Evolutionary conservation across 441 rosid genomes (phyloP).

Genomic region (Syzygium malaccense): DNA sequence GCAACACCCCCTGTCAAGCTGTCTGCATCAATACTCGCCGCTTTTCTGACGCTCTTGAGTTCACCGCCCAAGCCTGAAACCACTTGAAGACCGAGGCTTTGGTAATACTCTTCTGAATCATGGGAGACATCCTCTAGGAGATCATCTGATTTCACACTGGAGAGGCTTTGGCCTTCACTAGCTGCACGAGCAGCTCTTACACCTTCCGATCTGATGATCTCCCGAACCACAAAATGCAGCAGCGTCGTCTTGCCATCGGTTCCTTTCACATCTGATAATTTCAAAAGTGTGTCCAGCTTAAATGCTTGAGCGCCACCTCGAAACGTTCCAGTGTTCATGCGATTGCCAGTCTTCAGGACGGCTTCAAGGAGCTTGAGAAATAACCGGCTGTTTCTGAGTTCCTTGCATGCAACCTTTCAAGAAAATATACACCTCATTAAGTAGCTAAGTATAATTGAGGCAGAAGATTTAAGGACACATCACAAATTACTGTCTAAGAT

Average conservation of each 20-base stretch:
- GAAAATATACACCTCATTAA: neutral
- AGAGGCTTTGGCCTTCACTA: conserved; percentile 2
- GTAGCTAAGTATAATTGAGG: neutral
- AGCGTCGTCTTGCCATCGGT: conserved; percentile 14
- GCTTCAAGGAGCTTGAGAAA: conserved; percentile 16
- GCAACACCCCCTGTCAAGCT: conserved; percentile 7
- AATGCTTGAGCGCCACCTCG: conserved; percentile 13
- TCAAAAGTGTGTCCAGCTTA: conserved; percentile 7
- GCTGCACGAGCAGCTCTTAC: conserved; percentile 12
- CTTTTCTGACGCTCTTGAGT: conserved; percentile 8
- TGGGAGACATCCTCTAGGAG: neutral
- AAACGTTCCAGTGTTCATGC: conserved; percentile 9
- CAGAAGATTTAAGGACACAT: neutral
- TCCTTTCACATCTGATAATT: conserved; percentile 12
- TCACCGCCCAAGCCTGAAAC: conserved; percentile 10
- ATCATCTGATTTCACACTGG: conserved; percentile 2
- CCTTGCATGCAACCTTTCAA: conserved; percentile 10
- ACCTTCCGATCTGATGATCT: conserved; percentile 10
- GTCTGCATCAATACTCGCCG: conserved; percentile 10
- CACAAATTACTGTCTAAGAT: neutral
- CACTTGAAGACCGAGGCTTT: conserved; percentile 9
- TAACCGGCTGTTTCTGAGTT: conserved; percentile 6
- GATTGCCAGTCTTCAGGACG: conserved; percentile 14
- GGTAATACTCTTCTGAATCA: conserved; percentile 8
- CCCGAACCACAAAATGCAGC: conserved; percentile 12